These are phyloP conservation scores for Saksenaea oblongispora DNA, from an alignment of 371 early-diverging fungal species.

Conservation along the genomic window DNA sequence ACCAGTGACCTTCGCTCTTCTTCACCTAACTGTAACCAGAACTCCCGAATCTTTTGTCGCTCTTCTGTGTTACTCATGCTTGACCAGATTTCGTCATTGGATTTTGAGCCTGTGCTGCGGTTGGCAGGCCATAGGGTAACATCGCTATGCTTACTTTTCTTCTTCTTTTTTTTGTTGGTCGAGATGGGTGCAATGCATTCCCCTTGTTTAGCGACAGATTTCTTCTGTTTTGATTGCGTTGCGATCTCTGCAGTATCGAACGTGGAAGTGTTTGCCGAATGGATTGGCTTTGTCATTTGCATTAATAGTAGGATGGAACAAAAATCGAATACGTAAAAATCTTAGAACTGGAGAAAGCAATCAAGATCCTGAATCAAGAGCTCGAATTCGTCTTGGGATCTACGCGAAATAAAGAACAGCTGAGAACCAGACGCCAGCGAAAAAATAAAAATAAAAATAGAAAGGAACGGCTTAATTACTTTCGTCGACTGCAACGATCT, in stretches of 20 bases:
- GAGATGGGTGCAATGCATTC: conserved; percentile 1
- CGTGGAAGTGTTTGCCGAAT: conserved; percentile 5
- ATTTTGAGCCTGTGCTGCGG: background rate
- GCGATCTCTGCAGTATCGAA: background rate
- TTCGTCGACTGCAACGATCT: background rate
- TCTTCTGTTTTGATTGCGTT: background rate
- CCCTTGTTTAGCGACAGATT: background rate
- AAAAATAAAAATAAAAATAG: background rate
- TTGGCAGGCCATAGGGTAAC: background rate
- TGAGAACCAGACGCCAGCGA: conserved; percentile 1
- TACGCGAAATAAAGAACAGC: background rate
- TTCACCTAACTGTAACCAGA: conserved; percentile 88
- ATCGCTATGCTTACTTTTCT: conserved; percentile 2
- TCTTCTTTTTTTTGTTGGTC: conserved; percentile 8
- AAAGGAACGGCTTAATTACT: background rate
- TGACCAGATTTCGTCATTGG: conserved; percentile 63
- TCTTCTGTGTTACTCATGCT: conserved; percentile 78
- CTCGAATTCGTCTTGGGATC: conserved; percentile 1
- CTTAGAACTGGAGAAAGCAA: background rate
- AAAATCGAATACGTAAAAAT: background rate
- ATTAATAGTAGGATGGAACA: background rate
- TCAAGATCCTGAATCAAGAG: background rate
- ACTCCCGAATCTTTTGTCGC: conserved; percentile 82
- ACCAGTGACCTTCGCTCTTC: conserved; percentile 83
- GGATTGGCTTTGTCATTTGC: conserved; percentile 6